phyloP scores from a whole-genome alignment of 2,329 filamentous ascomycete genomes.

The Mariannaea sp. region DNA sequence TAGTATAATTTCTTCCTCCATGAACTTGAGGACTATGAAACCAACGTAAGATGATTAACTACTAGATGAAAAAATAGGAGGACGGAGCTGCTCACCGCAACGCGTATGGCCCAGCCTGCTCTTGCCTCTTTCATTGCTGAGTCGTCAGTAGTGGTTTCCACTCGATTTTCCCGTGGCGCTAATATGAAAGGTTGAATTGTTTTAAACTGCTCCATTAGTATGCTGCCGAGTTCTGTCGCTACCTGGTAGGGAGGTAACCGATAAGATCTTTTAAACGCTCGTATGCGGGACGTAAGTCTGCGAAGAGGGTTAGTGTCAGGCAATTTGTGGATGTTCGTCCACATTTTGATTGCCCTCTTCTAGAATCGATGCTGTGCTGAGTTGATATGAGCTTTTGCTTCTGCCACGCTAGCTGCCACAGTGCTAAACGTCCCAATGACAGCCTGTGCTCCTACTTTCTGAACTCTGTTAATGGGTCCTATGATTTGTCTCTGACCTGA shows the following conservation, averaged over 20 bases:
- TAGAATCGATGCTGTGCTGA: conserved; percentile 19
- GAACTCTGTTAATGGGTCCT: neutral
- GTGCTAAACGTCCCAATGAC: conserved; percentile 17
- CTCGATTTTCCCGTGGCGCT: conserved; percentile 13
- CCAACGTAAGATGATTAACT: too few relatives aligned
- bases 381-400: conserved; percentile 28
- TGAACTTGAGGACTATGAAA: too few relatives aligned
- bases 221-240: neutral
- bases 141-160: conserved; percentile 1
- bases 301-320: conserved; percentile 6
- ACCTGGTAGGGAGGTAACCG: conserved; percentile 11
- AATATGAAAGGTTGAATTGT: conserved; percentile 19
- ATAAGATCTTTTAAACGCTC: conserved; percentile 9
- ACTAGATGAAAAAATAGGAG: too few relatives aligned
- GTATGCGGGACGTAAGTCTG: conserved; percentile 2
- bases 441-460: neutral
- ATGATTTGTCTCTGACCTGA: conserved; percentile 10
- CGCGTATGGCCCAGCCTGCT: conserved; percentile 7
- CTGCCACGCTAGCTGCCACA: conserved; percentile 25
- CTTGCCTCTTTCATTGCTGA: neutral
- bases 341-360: conserved; percentile 20
- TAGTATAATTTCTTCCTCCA: too few relatives aligned
- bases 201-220: conserved; percentile 15
- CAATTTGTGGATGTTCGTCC: conserved; percentile 8
- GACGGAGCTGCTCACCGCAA: conserved; percentile 29